Evolutionary conservation across 192 early-diverging fungal genomes (phyloP).

Genomic region (Blastocladiella britannica): DNA sequence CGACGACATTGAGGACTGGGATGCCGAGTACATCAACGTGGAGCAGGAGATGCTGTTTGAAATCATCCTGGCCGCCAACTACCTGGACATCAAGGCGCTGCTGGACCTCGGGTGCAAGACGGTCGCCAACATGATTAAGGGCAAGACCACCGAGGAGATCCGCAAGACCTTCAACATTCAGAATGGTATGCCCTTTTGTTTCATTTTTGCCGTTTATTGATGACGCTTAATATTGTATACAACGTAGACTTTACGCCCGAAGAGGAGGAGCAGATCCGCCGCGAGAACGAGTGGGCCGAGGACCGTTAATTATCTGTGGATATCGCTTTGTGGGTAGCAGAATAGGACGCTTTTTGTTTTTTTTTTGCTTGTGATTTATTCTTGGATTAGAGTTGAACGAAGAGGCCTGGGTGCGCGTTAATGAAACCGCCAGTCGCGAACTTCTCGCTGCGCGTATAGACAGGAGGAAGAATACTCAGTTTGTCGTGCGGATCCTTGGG

Average conservation of each 20-base stretch:
- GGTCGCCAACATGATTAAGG: constrained; percentile 93
- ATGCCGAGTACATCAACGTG: constrained; percentile 54
- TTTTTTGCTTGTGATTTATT: too few species aligned
- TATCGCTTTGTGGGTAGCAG: too few species aligned
- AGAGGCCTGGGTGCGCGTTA: too few species aligned
- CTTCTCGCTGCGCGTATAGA: too few species aligned
- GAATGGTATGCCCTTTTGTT: too few species aligned
- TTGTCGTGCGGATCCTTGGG: too few species aligned
- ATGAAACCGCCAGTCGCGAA: too few species aligned
- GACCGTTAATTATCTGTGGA: too few species aligned
- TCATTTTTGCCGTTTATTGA: constrained; percentile 1
- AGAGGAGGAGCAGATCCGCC: constrained; percentile 77
- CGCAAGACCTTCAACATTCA: constrained; percentile 88
- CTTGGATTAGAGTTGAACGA: too few species aligned
- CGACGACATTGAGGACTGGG: constrained; percentile 60
- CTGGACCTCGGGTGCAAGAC: constrained; percentile 96
- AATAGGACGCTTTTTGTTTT: too few species aligned
- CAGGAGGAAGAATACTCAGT: too few species aligned
- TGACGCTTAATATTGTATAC: too few species aligned
- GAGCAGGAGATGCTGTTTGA: constrained; percentile 63
- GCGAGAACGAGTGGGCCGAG: constrained; percentile 62
- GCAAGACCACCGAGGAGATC: constrained; percentile 82
- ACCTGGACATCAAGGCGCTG: constrained; percentile 89
- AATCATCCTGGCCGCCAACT: constrained; percentile 67
- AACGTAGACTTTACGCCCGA: constrained; percentile 72